Base-by-base conservation (phyloP, 2,329 filamentous ascomycete species). In the Aspergillus piperis region DNA sequence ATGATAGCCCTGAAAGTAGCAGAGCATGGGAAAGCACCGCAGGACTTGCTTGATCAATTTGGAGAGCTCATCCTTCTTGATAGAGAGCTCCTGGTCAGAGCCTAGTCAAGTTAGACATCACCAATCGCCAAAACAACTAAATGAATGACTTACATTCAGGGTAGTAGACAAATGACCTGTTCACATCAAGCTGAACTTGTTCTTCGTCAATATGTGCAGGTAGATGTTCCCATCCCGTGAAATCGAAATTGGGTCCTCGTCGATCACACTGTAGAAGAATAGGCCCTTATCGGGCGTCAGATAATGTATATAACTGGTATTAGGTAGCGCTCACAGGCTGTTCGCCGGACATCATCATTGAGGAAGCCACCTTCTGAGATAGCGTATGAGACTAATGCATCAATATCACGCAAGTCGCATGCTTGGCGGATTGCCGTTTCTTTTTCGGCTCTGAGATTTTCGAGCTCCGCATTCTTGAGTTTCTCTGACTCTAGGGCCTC, bases 1-100 rank as follows among this genome's bases (percentile, higher is more conserved):
- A 77, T 99, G 95, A 75, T 96, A 99, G 73, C 95, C 95, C 80
- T 99, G 95, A 76, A 99, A 99, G 79, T 99, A 99, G 80, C 88
- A 92, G 38, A 99, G 86, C 73, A 89, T 88, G 15, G 93, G 92
- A 70, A 96, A 84, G 36, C 85, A 85, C 56, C 96, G 89, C 49
- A 99, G 84, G 13, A 96, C 87, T 65, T 90, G 84, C 54, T 86
- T 86, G 70, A 99, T 98, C 54, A 99, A 83, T 64, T 86, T 80
- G 7, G 88, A 94, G 2, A 99, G 84, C 70, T 95, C 88, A 57
- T 82, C 74, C 73, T 95, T 97, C 71, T 90, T 89, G 47, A 76
- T 75, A 50, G 86, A 82, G 59, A 96, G 83, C 66, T 94, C 87
- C 64, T 85, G 81, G 30, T 89, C 84, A 10, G 88, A 86, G 75